phyloP scores from a whole-genome alignment of 1,284 basidiomycete species.

The Ustanciosporium gigantosporum region DNA sequence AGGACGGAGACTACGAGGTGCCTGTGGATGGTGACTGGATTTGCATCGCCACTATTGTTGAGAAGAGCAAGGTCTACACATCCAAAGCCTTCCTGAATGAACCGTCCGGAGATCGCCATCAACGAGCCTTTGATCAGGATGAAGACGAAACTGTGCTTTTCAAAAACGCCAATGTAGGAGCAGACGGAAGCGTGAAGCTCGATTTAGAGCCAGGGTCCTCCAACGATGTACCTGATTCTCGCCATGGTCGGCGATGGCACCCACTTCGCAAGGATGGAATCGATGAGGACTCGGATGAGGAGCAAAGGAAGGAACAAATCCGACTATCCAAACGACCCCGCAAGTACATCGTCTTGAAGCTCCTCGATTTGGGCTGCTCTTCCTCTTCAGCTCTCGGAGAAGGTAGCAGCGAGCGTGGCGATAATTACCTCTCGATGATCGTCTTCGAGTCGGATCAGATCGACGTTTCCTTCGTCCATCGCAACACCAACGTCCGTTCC shows the following conservation, averaged over 20 bases:
- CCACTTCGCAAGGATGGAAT: too few species aligned
- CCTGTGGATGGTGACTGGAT: slow-evolving; percentile 90
- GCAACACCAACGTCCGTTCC: slow-evolving; percentile 7
- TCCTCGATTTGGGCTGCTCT: slow-evolving; percentile 77
- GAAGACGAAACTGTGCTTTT: slow-evolving; percentile 30
- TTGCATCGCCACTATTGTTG: slow-evolving; percentile 83
- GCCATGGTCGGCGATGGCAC: slow-evolving; percentile 47
- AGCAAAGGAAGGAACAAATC: slow-evolving; percentile 62
- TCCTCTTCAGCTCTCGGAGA: slow-evolving; percentile 61
- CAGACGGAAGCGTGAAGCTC: slow-evolving; percentile 8
- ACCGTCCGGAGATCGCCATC: too few species aligned
- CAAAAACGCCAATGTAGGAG: slow-evolving; percentile 4
- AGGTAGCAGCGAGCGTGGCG: slow-evolving; percentile 68
- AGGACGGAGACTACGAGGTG: slow-evolving; percentile 73
- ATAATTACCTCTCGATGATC: slow-evolving; percentile 78
- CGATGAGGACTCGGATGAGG: slow-evolving; percentile 62
- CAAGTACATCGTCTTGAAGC: slow-evolving; percentile 83
- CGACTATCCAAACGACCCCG: slow-evolving; percentile 64
- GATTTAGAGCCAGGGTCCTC: slow-evolving; percentile 19
- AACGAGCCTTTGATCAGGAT: neutral
- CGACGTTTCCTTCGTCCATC: slow-evolving; percentile 7
- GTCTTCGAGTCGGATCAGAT: slow-evolving; percentile 84
- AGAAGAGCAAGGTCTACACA: slow-evolving; percentile 74
- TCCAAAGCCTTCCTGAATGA: slow-evolving; percentile 53
- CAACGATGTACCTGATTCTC: neutral